These are phyloP conservation scores for Phytophthora fragariaefolia DNA, from an alignment of 352 stramenopile species.

Conservation along the genomic window DNA sequence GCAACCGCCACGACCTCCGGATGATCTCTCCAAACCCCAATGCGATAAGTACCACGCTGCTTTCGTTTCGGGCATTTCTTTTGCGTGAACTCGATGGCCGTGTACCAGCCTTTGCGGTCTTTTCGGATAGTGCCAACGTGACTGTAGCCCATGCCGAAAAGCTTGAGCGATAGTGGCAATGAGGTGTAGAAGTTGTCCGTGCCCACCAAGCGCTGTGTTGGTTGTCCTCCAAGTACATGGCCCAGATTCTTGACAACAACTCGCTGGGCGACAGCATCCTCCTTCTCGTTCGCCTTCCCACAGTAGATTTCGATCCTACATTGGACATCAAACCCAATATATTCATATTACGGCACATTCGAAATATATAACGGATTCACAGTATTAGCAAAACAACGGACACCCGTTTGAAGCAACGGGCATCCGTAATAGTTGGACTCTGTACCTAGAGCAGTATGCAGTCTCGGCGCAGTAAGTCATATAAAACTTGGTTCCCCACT, in stretches of 20 bases:
- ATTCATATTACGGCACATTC: not conserved
- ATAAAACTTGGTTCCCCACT: not conserved
- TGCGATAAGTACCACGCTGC: constrained; percentile 2
- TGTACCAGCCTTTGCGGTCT: constrained; percentile 17
- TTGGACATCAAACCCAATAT: not conserved
- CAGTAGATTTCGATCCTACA: not conserved
- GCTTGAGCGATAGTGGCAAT: constrained; percentile 14
- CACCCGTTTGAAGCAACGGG: not conserved
- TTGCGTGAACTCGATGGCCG: constrained; percentile 16
- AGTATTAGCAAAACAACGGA: not conserved
- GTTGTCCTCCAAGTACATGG: constrained; percentile 10
- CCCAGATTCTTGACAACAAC: not conserved
- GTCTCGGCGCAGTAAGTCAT: not conserved
- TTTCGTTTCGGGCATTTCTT: constrained; percentile 15
- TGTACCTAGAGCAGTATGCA: not conserved
- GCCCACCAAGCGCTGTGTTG: constrained; percentile 1
- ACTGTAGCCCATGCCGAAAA: constrained; percentile 9
- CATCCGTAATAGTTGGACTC: not conserved
- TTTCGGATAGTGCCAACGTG: constrained; percentile 23
- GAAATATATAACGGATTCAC: not conserved
- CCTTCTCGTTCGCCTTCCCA: not conserved
- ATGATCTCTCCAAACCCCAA: constrained; percentile 5
- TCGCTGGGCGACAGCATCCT: not conserved
- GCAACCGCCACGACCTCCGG: constrained; percentile 10
- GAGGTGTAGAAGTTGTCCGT: constrained; percentile 28